These are phyloP conservation scores for Cyclotella kingstonii DNA, from an alignment of 108 stramenopile species.

Conservation along the genomic window DNA sequence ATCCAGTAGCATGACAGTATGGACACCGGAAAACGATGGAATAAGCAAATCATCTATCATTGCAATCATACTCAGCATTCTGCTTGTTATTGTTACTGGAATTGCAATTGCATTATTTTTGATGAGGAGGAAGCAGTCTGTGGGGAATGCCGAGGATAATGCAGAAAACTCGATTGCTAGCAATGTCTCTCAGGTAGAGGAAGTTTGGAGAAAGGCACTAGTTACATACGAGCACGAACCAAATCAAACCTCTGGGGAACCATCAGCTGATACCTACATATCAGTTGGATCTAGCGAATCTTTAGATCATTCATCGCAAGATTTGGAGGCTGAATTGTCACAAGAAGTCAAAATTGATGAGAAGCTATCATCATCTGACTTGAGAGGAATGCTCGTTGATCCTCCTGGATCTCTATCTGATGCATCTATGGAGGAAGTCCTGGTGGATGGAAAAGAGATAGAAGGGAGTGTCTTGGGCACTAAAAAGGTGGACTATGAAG, in stretches of 20 bases:
- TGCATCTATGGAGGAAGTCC: no score
- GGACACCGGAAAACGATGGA: neutral
- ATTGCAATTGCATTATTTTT: conserved; percentile 3
- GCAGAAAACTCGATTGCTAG: neutral
- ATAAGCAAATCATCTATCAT: conserved; percentile 8
- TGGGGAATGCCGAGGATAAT: neutral
- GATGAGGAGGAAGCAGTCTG: conserved; percentile 2
- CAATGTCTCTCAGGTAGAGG: conserved; percentile 17
- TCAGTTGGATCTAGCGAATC: neutral
- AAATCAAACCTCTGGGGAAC: neutral
- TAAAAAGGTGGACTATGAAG: no score
- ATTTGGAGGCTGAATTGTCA: neutral
- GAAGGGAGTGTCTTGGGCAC: no score
- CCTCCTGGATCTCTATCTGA: neutral
- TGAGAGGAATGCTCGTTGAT: neutral
- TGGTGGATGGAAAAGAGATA: no score
- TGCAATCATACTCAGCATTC: conserved; percentile 14
- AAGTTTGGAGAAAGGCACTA: conserved; percentile 28
- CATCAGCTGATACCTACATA: no score
- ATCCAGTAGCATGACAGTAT: neutral
- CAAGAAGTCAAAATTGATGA: neutral
- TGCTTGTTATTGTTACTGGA: conserved; percentile 7
- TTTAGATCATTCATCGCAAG: neutral
- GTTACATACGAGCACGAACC: conserved; percentile 9
- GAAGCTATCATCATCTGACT: neutral